Evolutionary conservation across 306 rosid species (phyloP), one percentile per base, ranked within the genome.

Genomic region (Begonia masoniana): DNA sequence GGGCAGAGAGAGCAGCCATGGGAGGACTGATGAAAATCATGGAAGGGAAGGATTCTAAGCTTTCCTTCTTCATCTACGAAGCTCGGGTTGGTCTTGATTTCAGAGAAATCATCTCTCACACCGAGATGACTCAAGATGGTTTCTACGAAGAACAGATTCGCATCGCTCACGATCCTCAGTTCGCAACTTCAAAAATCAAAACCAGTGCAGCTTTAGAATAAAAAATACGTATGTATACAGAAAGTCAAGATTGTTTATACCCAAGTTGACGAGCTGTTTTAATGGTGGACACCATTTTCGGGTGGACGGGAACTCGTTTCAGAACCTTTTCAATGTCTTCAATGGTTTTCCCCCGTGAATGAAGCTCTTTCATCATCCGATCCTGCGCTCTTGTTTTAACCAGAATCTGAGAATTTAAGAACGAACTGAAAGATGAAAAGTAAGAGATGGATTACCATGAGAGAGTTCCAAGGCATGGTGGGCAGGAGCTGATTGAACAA

Each of bases 391-490:
- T 10, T 45, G 15, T 45, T 45, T 45, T 10, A n/a, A 12, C 15
- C 49, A 12, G 7, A n/a, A 45, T 31, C 39, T 7, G n/a, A 12
- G 49, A 45, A 45, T n/a, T 45, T 45, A 8, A 45, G n/a, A 45
- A 45, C 13, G n/a, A 43, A 43, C 47, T 9, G 49, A 12, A n/a
- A 45, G 15, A 12, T 45, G 15, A 45, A 12, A n/a, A 10, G 3
- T 10, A 45, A 45, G 10, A 53, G 0, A 5, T 8, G 0, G 36
- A 47, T 24, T 61, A 85, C 95, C 93, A 86, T 82, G 70, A 82
- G 73, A 48, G 85, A 77, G 61, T 82, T 86, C 95, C 93, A 86
- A 11, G 93, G 85, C 88, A 86, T 77, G 62, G 85, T 71, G 13
- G 85, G 81, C 52, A 73, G 78, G 13, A 86, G 82, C 2, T 71